Percentiles rank a stretch among this genome's conserved stretches.
These are phyloP conservation scores for Phoma sp. DNA, from an alignment of 2,329 filamentous ascomycete genomes.

Conservation along the genomic window DNA sequence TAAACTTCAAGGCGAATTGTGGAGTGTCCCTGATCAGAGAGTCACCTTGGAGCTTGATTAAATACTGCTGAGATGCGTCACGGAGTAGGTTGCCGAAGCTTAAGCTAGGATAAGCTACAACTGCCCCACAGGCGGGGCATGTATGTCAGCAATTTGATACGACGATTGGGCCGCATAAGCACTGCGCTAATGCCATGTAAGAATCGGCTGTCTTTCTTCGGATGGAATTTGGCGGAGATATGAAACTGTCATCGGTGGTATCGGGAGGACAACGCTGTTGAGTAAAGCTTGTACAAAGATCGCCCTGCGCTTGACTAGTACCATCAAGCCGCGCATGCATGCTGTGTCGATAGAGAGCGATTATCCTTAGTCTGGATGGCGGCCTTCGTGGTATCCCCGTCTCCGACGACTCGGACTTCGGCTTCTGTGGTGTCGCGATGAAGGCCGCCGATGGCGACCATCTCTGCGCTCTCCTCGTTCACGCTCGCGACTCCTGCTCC, in stretches of 20 bases:
- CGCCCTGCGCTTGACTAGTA: no score
- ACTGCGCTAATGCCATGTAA: no score
- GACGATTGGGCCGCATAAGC: neutral
- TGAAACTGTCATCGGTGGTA: no score
- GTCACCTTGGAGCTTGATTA: neutral
- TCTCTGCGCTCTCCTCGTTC: neutral
- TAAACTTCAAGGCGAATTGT: neutral
- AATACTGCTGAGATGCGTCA: neutral
- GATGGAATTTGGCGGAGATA: no score
- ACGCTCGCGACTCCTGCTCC: conserved; percentile 22
- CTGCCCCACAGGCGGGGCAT: conserved; percentile 1
- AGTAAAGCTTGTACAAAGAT: no score
- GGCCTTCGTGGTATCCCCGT: neutral
- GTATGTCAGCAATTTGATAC: neutral
- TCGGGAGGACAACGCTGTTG: no score
- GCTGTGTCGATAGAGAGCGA: no score
- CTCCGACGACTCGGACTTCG: neutral
- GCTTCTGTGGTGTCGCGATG: conserved; percentile 6
- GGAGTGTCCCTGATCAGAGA: neutral
- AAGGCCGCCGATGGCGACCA: neutral
- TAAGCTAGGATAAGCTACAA: neutral
- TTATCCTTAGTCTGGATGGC: no score
- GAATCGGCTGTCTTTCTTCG: no score
- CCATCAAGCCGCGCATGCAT: no score
- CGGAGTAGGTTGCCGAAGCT: neutral